phyloP scores from a whole-genome alignment of 2,329 filamentous ascomycete genomes.

The Botrytis squamosa region DNA sequence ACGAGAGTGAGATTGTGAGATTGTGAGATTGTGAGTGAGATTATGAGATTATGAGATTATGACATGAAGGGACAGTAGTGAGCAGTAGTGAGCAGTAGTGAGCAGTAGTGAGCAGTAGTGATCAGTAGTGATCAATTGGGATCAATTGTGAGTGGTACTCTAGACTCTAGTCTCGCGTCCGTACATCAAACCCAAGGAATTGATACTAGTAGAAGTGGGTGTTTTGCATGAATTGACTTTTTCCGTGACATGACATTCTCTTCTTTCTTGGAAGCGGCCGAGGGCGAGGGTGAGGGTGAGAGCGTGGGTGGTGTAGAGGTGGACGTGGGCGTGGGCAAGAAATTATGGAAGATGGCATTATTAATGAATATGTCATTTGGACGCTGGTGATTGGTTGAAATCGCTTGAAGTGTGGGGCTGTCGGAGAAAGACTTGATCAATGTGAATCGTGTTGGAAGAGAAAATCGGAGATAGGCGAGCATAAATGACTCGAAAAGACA shows the following conservation, averaged over 20 bases:
- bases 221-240: neutral
- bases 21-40: no score
- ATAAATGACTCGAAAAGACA: neutral
- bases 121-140: neutral
- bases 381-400: neutral
- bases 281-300: no score
- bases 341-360: neutral
- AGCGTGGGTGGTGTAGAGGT: no score
- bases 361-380: neutral
- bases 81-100: no score
- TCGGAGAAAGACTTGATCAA: neutral
- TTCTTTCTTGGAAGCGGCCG: no score
- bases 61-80: neutral
- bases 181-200: neutral
- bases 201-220: neutral
- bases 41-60: neutral
- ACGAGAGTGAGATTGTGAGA: neutral
- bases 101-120: no score
- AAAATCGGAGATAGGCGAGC: constrained; percentile 1
- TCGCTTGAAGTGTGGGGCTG: neutral
- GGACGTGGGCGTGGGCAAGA: neutral
- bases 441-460: neutral
- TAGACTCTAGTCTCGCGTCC: neutral
- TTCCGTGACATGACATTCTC: neutral
- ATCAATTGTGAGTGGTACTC: neutral